Base-by-base conservation (phyloP, 2,329 filamentous ascomycete species). In the Dactylellina parvicollis region DNA sequence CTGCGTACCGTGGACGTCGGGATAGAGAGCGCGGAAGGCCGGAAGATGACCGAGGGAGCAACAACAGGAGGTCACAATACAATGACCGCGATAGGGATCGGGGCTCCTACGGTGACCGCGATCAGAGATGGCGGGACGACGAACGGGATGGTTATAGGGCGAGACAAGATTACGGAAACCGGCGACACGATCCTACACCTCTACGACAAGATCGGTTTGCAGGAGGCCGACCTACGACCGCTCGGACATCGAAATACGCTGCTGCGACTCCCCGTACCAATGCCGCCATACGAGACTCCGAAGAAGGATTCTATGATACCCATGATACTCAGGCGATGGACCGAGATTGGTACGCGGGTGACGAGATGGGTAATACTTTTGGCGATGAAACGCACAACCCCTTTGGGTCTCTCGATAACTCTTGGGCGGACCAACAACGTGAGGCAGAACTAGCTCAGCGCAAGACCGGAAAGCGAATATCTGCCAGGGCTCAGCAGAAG, bases 381-480 rank as follows among this genome's bases (percentile, higher is more conserved):
- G 93, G 92, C 76, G 93, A 96, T 79, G 93, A 97, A 75, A 85
- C 88, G n/a, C 92, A 96, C 81, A 96, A 96, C 79, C 93, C 92
- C 0, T 96, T 96, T 78, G 92, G 91, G 8, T 88, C 88, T 0
- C 89, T 89, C 70, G 90, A 89, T 65, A 85, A 87, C 75, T 86
- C 89, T 18, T 89, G 89, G 80, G 89, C 89, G 81, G 92, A 92
- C 75, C 88, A 91, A 79, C 87, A 92, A 78, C 84, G 85, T 22
- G 92, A 96, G 80, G 86, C 86, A 14, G 89, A 88, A 12, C 82
- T 92, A 80, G 85, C 88, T 7, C 91, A 96, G 81, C 95, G 92
- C 84, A 95, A 95, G 83, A 85, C 88, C 3, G 89, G 86, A 57
- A 89, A 86, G 77, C 85, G 87, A 2, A 85, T 90, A 80, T 92